A percentile compares a stretch with the other conserved stretches of the same genome.
Conservation (phyloP, 257 asterid genomes). For the Plantago ovata region DNA sequence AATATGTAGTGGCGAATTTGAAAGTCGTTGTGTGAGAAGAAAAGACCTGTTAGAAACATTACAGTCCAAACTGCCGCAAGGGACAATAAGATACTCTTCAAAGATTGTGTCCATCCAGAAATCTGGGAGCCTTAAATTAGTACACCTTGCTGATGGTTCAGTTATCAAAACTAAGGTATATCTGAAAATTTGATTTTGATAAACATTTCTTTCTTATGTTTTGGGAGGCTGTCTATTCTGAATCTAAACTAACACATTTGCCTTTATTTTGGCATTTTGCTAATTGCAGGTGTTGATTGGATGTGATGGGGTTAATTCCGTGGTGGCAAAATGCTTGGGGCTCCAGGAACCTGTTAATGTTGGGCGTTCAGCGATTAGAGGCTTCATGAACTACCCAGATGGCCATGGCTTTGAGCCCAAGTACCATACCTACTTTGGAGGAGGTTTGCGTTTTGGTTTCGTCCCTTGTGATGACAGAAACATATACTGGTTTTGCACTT, state of each 20-base stretch:
- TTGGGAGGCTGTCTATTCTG: neutral
- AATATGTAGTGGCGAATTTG: neutral
- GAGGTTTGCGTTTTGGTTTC: constrained; percentile 39
- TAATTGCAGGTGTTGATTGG: constrained; percentile 63
- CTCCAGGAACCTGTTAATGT: constrained; percentile 40
- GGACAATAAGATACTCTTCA: constrained; percentile 62
- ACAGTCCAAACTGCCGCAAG: constrained; percentile 60
- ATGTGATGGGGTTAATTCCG: constrained; percentile 77
- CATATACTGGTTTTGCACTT: constrained; percentile 21
- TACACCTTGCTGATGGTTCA: constrained; percentile 78
- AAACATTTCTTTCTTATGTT: neutral
- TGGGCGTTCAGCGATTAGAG: constrained; percentile 68
- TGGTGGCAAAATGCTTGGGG: constrained; percentile 66
- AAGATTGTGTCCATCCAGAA: constrained; percentile 57
- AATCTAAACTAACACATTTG: neutral
- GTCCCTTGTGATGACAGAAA: constrained; percentile 39
- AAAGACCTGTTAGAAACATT: constrained; percentile 50
- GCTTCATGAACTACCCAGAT: constrained; percentile 47
- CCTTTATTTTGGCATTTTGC: neutral
- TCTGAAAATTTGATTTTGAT: neutral
- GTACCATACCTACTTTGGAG: constrained; percentile 30
- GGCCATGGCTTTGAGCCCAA: constrained; percentile 49
- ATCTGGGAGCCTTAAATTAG: constrained; percentile 51
- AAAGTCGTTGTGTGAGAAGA: constrained; percentile 55
- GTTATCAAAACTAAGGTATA: constrained; percentile 52